A percentile compares a stretch with the other conserved stretches of the same genome.
These are phyloP conservation scores for Boletus subluridellus DNA, from an alignment of 1,284 basidiomycete species.

Conservation along the genomic window DNA sequence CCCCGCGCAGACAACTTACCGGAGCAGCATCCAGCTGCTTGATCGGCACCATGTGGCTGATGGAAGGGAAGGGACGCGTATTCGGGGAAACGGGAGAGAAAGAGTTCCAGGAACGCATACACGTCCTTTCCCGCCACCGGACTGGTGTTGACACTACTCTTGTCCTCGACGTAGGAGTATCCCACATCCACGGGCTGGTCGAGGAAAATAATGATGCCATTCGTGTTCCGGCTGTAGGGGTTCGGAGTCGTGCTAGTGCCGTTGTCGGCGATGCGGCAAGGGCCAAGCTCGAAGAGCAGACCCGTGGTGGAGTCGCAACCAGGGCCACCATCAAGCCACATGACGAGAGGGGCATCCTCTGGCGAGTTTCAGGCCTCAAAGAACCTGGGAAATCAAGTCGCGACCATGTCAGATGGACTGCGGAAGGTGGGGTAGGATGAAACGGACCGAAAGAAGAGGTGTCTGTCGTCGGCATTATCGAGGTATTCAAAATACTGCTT, in stretches of 20 bases:
- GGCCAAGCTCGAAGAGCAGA: constrained; percentile 83
- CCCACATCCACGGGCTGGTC: constrained; percentile 89
- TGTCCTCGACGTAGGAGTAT: constrained; percentile 77
- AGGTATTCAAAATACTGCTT: constrained; percentile 89
- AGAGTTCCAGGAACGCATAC: constrained; percentile 86
- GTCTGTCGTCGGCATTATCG: constrained; percentile 80
- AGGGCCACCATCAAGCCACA: constrained; percentile 90
- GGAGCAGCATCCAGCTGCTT: constrained; percentile 78
- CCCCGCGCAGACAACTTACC: constrained; percentile 39
- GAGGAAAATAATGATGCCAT: constrained; percentile 68
- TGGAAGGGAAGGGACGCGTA: constrained; percentile 69
- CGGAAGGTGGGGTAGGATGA: not conserved
- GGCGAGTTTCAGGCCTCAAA: constrained; percentile 79
- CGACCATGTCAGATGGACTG: constrained; percentile 19
- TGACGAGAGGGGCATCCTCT: constrained; percentile 71
- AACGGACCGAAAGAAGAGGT: constrained; percentile 81
- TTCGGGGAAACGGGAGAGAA: constrained; percentile 68
- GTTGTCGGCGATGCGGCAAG: constrained; percentile 69
- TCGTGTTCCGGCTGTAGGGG: constrained; percentile 72
- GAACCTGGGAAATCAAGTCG: constrained; percentile 55
- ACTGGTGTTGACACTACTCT: constrained; percentile 68
- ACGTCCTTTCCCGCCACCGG: constrained; percentile 80
- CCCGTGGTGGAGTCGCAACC: constrained; percentile 78
- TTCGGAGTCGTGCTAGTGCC: constrained; percentile 72
- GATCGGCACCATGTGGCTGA: constrained; percentile 80